A percentile compares a stretch with the other conserved stretches of the same genome.
Conservation (phyloP, 257 asterid species). For the Voacanga thouarsii region DNA sequence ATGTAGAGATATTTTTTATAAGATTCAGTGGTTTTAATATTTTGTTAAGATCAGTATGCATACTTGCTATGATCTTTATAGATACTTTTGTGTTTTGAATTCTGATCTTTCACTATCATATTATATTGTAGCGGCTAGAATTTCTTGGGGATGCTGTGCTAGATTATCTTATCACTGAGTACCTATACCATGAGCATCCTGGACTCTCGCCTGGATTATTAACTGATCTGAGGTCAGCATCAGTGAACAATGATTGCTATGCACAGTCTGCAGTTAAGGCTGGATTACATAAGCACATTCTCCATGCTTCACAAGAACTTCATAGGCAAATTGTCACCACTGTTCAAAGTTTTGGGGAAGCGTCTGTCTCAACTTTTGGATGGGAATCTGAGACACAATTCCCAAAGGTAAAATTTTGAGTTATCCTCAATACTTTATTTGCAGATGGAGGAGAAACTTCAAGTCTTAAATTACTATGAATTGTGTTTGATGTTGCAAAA, state of each 20-base stretch:
- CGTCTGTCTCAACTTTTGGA: constrained; percentile 49
- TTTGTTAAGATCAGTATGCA: not conserved
- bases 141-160: constrained; percentile 89
- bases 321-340: constrained; percentile 44
- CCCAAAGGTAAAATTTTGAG: constrained; percentile 58
- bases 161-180: constrained; percentile 58
- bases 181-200: constrained; percentile 52
- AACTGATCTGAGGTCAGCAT: constrained; percentile 85
- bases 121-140: constrained; percentile 60
- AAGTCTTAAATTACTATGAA: not conserved
- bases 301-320: constrained; percentile 63
- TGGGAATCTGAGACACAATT: constrained; percentile 59
- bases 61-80: not conserved
- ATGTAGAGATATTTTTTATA: not conserved
- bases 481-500: not conserved
- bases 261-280: constrained; percentile 61
- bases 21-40: not conserved
- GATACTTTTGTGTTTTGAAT: too few relatives aligned
- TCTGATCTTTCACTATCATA: not conserved
- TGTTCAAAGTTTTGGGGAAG: constrained; percentile 23
- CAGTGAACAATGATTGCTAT: constrained; percentile 79
- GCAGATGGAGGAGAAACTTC: not conserved
- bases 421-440: not conserved
- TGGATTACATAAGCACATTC: constrained; percentile 59
- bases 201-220: constrained; percentile 65